Percentiles rank a stretch among this genome's conserved stretches.
Evolutionary conservation across 768 basidiomycete genomes (phyloP).

Genomic region (Tricholoma sp.): DNA sequence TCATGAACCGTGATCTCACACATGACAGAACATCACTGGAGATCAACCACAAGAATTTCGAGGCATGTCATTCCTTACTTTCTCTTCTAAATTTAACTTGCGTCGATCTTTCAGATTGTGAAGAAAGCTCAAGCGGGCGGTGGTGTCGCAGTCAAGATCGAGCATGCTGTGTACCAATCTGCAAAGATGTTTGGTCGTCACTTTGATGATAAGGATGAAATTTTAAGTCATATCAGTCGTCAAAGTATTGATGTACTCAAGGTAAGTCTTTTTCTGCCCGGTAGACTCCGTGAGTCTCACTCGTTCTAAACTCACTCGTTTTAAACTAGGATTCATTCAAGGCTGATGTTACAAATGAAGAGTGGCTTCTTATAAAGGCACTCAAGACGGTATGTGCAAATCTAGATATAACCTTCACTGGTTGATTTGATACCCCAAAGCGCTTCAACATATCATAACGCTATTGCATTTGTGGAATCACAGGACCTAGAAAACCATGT

Average conservation of each 20-base stretch:
- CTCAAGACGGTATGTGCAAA: slow-evolving; percentile 64
- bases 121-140: slow-evolving; percentile 94
- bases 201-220: slow-evolving; percentile 93
- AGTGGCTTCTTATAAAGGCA: slow-evolving; percentile 89
- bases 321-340: slow-evolving; percentile 70
- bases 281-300: neutral
- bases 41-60: slow-evolving; percentile 90
- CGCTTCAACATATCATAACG: slow-evolving; percentile 26
- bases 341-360: slow-evolving; percentile 82
- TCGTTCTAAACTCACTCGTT: slow-evolving; percentile 3
- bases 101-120: slow-evolving; percentile 52
- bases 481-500: neutral
- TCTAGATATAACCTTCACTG: neutral
- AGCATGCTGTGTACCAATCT: slow-evolving; percentile 93
- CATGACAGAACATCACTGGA: slow-evolving; percentile 81
- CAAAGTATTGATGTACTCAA: slow-evolving; percentile 95
- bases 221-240: slow-evolving; percentile 85
- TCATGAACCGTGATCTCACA: neutral
- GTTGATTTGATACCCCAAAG: slow-evolving; percentile 9
- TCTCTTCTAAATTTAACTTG: slow-evolving; percentile 1
- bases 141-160: slow-evolving; percentile 98
- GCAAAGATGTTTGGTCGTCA: slow-evolving; percentile 95
- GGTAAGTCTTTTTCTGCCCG: slow-evolving; percentile 34
- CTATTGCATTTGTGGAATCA: neutral
- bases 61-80: slow-evolving; percentile 40